A percentile compares a stretch with the other conserved stretches of the same genome.
phyloP scores from a whole-genome alignment of 345 rosid genomes.

The Carallia brachiata region DNA sequence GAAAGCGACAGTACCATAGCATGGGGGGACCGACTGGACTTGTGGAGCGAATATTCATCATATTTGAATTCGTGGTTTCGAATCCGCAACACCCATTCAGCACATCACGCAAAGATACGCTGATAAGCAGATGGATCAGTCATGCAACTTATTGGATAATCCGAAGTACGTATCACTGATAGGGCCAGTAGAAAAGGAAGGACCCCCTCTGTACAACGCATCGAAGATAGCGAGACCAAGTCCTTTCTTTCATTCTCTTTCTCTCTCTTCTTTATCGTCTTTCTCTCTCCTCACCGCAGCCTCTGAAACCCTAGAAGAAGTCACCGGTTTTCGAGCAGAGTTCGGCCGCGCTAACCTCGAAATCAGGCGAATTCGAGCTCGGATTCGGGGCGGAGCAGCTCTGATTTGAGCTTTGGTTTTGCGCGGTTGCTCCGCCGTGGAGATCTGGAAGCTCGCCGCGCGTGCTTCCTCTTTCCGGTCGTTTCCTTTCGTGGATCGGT shows the following conservation, averaged over 20 bases:
- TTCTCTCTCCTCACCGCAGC: conserved; percentile 36
- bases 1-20: conserved; percentile 39
- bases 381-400: conserved; percentile 21
- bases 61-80: conserved; percentile 62
- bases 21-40: conserved; percentile 44
- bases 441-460: background rate
- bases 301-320: conserved; percentile 84
- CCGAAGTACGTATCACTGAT: accelerated
- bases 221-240: conserved; percentile 87
- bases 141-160: accelerated
- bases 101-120: conserved; percentile 28
- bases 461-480: background rate
- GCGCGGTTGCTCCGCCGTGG: background rate
- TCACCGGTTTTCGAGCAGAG: conserved; percentile 35
- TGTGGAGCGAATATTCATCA: conserved; percentile 60
- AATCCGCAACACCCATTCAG: conserved; percentile 48
- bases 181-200: conserved; percentile 36
- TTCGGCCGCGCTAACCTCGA: conserved; percentile 8
- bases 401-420: background rate
- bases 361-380: conserved; percentile 21
- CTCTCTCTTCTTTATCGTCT: conserved; percentile 41
- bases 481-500: conserved; percentile 10
- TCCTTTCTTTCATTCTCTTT: conserved; percentile 11
- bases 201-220: conserved; percentile 59
- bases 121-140: accelerated